A percentile compares a stretch with the other conserved stretches of the same genome.
Conservation (phyloP, 371 early-diverging fungal species). For the Mucor indicus region DNA sequence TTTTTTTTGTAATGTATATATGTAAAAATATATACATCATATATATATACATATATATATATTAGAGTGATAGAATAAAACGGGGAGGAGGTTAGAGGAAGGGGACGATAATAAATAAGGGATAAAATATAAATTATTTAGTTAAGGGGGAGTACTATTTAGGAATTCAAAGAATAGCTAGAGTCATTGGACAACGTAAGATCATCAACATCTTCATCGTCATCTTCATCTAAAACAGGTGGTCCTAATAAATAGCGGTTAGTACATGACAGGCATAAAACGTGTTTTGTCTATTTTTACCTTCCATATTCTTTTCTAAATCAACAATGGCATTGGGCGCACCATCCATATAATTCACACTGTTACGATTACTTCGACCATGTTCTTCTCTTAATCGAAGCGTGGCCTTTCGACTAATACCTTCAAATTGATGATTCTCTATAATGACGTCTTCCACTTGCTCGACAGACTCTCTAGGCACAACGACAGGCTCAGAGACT, state of each 20-base stretch:
- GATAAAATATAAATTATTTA: neutral
- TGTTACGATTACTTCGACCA: conserved; percentile 49
- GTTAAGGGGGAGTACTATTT: neutral
- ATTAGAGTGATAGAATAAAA: neutral
- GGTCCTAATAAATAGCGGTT: conserved; percentile 22
- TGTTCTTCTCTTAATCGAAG: conserved; percentile 33
- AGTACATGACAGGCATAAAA: no score
- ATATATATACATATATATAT: no score
- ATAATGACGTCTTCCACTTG: neutral
- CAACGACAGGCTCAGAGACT: neutral
- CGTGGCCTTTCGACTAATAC: conserved; percentile 21
- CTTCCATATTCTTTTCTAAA: conserved; percentile 41
- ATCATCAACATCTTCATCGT: conserved; percentile 44
- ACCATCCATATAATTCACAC: conserved; percentile 47
- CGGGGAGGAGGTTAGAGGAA: neutral
- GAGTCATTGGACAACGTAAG: conserved; percentile 18
- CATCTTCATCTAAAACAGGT: conserved; percentile 40
- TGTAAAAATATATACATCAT: no score
- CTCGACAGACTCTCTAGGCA: neutral
- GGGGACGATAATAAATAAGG: neutral
- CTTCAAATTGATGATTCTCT: neutral
- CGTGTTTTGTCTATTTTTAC: no score
- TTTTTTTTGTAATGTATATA: no score
- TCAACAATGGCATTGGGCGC: conserved; percentile 52
- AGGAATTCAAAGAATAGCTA: neutral